Percentiles rank a stretch among this genome's conserved stretches.
Evolutionary conservation across 139 green algal species (phyloP).

Genomic region (Parachlorella kessleri): DNA sequence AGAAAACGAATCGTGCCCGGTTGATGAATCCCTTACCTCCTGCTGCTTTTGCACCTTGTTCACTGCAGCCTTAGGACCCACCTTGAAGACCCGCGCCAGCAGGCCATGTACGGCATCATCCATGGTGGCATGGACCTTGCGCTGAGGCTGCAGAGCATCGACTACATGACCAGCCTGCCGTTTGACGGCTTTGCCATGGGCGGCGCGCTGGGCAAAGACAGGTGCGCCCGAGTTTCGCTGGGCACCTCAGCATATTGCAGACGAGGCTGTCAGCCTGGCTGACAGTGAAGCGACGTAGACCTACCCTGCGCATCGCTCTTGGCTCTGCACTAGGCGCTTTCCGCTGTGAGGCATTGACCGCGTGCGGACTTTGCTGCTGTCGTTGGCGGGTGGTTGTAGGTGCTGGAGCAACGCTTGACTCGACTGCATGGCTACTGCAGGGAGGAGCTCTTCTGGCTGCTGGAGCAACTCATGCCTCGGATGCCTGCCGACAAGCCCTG

Average conservation of each 20-base stretch:
- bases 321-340: neutral
- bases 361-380: no score
- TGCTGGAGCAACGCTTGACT: no score
- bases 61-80: slow-evolving; percentile 37
- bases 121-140: slow-evolving; percentile 47
- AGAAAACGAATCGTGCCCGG: no score
- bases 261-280: neutral
- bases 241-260: no score
- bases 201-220: slow-evolving; percentile 51
- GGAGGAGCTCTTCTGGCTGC: slow-evolving; percentile 43
- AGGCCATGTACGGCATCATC: slow-evolving; percentile 62
- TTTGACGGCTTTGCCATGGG: slow-evolving; percentile 63
- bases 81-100: slow-evolving; percentile 40
- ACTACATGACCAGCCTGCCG: slow-evolving; percentile 44
- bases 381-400: no score
- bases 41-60: neutral
- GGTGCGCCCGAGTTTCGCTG: no score
- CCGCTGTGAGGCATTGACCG: no score
- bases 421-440: no score
- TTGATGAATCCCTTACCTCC: no score
- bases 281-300: neutral
- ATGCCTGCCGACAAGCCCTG: slow-evolving; percentile 40
- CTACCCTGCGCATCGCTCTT: neutral
- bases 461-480: slow-evolving; percentile 42
- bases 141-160: slow-evolving; percentile 35